Evolutionary conservation across 345 rosid species (phyloP).

Genomic region (Citrus glauca): DNA sequence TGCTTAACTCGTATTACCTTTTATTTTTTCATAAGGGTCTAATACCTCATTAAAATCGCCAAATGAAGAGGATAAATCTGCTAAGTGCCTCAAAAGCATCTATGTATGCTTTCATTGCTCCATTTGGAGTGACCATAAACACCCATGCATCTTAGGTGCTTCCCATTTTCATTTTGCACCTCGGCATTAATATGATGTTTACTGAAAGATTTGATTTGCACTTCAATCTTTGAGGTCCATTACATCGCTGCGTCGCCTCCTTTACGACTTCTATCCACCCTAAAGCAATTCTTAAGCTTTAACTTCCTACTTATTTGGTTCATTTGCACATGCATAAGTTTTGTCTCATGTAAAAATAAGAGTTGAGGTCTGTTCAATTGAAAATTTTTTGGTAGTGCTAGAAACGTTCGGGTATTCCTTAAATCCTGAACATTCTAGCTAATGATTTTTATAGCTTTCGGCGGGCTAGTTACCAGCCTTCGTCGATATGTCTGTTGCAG

Average conservation of each 20-base stretch:
- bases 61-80: not conserved
- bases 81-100: not conserved
- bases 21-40: no score
- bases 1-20: rapidly evolving
- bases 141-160: no score
- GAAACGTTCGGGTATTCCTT: not conserved
- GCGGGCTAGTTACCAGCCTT: not conserved
- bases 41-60: not conserved
- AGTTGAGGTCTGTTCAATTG: no score
- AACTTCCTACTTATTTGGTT: not conserved
- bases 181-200: not conserved
- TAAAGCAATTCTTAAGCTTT: no score
- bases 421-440: not conserved
- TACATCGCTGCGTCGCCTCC: rapidly evolving
- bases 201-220: not conserved
- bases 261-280: not conserved
- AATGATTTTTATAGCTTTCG: not conserved
- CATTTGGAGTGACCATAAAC: not conserved
- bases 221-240: not conserved
- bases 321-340: no score
- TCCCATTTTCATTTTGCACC: not conserved
- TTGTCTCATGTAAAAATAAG: not conserved
- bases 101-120: not conserved
- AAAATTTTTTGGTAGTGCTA: no score
- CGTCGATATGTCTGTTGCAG: not conserved